These are phyloP conservation scores for Ophryocystis elektroscirrha DNA, from an alignment of 169 alveolate species.

Conservation along the genomic window DNA sequence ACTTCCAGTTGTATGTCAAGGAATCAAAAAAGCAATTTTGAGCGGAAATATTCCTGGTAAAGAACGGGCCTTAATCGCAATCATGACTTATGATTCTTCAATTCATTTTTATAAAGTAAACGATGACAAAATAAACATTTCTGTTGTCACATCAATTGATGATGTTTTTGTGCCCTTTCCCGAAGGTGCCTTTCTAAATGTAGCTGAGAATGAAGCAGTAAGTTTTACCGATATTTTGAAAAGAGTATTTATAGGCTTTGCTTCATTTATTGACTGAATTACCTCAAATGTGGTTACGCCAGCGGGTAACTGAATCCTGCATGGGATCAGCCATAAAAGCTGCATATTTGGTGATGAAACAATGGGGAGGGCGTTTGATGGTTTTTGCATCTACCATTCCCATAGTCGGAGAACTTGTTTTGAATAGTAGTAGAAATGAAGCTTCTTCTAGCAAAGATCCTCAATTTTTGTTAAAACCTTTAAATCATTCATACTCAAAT, in stretches of 20 bases:
- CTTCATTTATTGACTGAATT: too few species aligned
- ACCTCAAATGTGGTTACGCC: too few species aligned
- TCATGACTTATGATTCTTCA: constrained; percentile 74
- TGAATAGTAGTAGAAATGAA: constrained; percentile 1
- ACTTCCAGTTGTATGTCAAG: constrained; percentile 45
- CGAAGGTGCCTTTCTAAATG: constrained; percentile 54
- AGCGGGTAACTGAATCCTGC: too few species aligned
- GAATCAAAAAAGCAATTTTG: constrained; percentile 47
- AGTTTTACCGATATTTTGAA: too few species aligned
- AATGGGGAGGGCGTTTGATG: constrained; percentile 73
- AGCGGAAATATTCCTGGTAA: constrained; percentile 40
- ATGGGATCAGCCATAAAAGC: too few species aligned
- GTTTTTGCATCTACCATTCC: constrained; percentile 36
- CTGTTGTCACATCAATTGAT: constrained; percentile 63
- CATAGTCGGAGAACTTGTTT: constrained; percentile 19
- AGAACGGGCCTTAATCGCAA: constrained; percentile 66
- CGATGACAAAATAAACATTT: constrained; percentile 46
- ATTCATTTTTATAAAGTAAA: constrained; percentile 71
- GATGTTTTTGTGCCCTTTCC: constrained; percentile 76
- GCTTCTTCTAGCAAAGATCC: not conserved
- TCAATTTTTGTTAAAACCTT: constrained; percentile 26
- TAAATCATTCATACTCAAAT: constrained; percentile 23
- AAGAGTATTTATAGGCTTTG: too few species aligned
- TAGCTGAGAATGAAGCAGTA: constrained; percentile 28
- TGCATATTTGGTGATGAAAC: constrained; percentile 62